Conservation (phyloP, 768 basidiomycete genomes). For the Xerocomellus amylosporus region DNA sequence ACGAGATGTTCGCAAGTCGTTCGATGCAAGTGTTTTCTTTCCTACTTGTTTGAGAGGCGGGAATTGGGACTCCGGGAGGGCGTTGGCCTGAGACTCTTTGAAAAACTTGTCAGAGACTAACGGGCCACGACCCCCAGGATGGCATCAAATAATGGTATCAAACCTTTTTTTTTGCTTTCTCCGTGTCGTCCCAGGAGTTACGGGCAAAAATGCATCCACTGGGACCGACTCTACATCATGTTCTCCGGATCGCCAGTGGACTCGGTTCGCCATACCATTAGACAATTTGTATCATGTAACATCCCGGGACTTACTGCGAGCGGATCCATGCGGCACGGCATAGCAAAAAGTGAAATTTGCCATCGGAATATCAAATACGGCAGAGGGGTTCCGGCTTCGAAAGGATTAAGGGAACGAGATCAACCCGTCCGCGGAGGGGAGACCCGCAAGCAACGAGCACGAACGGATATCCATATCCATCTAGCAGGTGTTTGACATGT, state of each 20-base stretch:
- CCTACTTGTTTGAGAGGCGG: not conserved
- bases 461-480: conserved; percentile 4
- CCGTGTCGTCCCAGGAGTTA: not conserved
- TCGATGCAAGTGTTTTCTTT: not conserved
- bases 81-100: not conserved
- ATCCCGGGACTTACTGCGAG: not conserved
- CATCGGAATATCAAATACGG: conserved; percentile 9
- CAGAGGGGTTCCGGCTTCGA: conserved; percentile 12
- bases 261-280: not conserved
- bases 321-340: conserved; percentile 7
- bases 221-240: not conserved
- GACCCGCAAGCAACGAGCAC: conserved; percentile 3
- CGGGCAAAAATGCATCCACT: not conserved
- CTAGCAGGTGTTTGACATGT: conserved; percentile 8
- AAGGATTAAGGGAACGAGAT: conserved; percentile 15
- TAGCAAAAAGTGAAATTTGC: not conserved
- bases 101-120: not conserved
- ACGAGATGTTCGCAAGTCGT: not conserved
- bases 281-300: not conserved
- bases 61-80: not conserved
- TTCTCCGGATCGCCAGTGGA: not conserved
- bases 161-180: not conserved
- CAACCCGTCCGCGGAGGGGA: conserved; percentile 27
- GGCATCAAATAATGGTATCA: not conserved
- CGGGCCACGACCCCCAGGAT: not conserved